These are phyloP conservation scores for Boechera divaricarpa DNA, from an alignment of 345 rosid species.

Conservation along the genomic window DNA sequence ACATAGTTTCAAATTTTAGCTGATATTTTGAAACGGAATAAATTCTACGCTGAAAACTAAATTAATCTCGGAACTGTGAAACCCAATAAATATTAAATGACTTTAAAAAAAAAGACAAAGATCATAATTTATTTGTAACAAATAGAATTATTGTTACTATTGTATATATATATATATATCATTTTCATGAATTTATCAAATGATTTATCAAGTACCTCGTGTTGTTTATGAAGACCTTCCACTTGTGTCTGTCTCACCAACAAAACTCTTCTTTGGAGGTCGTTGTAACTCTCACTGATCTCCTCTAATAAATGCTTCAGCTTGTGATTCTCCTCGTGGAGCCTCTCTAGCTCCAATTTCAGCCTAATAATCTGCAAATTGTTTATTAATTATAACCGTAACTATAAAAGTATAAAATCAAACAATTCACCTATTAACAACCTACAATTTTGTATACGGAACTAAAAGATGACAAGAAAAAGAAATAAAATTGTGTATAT, in stretches of 20 bases:
- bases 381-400: neutral
- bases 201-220: slow-evolving; percentile 47
- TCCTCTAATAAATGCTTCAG: slow-evolving; percentile 69
- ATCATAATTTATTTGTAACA: neutral
- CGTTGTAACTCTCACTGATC: slow-evolving; percentile 58
- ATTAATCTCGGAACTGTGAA: slow-evolving; percentile 13
- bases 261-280: slow-evolving; percentile 66
- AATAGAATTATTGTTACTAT: neutral
- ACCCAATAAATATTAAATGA: slow-evolving; percentile 1
- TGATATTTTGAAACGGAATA: too few species aligned
- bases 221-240: slow-evolving; percentile 45
- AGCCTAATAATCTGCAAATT: slow-evolving; percentile 53
- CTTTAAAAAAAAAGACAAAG: neutral
- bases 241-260: slow-evolving; percentile 62
- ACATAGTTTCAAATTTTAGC: neutral
- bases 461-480: neutral
- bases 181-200: neutral
- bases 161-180: neutral
- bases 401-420: neutral
- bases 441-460: neutral
- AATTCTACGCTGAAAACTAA: neutral
- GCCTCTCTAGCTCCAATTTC: slow-evolving; percentile 57
- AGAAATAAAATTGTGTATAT: neutral
- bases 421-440: neutral
- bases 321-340: slow-evolving; percentile 72